Conservation (phyloP, 2,329 filamentous ascomycete species). For the Ascosphaera acerosa region DNA sequence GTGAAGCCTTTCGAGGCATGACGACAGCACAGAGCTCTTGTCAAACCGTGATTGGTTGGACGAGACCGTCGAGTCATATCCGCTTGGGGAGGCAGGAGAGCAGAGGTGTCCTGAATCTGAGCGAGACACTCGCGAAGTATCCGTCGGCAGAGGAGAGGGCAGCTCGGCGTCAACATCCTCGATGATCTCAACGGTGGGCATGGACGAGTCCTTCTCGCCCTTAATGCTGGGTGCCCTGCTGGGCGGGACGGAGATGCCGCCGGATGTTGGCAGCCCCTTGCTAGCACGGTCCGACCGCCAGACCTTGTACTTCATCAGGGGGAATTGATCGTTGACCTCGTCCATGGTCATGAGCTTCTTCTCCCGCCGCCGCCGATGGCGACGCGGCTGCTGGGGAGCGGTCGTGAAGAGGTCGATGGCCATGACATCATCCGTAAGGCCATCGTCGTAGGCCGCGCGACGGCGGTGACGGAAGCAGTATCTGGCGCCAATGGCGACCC, state of each 20-base stretch:
- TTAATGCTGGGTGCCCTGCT: neutral
- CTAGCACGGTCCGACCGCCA: slow-evolving; percentile 70
- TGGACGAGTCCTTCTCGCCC: neutral
- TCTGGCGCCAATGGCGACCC: slow-evolving; percentile 98
- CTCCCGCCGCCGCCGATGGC: slow-evolving; percentile 67
- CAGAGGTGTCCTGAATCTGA: too few species aligned
- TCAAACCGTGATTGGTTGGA: neutral
- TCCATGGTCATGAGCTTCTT: slow-evolving; percentile 99
- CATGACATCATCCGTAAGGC: slow-evolving; percentile 1
- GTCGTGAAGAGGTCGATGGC: slow-evolving; percentile 60
- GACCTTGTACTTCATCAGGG: slow-evolving; percentile 83
- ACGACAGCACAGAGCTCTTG: neutral
- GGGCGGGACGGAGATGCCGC: slow-evolving; percentile 51
- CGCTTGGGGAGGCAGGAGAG: too few species aligned
- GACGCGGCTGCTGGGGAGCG: slow-evolving; percentile 37
- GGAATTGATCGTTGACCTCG: slow-evolving; percentile 93
- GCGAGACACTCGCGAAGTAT: neutral
- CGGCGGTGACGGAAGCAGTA: slow-evolving; percentile 98
- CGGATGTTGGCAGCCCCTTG: slow-evolving; percentile 58
- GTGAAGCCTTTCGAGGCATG: neutral
- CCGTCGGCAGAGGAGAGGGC: neutral
- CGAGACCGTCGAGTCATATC: too few species aligned
- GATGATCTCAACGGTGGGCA: neutral
- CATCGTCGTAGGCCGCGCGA: slow-evolving; percentile 64
- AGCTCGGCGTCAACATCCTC: neutral